Evolutionary conservation across 2,329 filamentous ascomycete species (phyloP).

Genomic region (Clonostachys solani): DNA sequence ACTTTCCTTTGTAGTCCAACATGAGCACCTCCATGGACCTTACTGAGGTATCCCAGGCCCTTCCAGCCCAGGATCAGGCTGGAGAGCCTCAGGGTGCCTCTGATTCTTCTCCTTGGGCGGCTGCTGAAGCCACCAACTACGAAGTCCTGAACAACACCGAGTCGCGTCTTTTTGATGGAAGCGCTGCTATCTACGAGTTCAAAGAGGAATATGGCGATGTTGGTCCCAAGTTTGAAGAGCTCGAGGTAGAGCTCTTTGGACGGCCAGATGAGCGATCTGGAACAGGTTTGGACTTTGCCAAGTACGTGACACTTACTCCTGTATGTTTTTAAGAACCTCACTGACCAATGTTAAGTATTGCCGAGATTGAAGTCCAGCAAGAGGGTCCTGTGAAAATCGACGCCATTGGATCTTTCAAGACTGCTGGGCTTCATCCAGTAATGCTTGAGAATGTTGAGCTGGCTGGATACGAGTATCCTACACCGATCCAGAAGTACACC

Average conservation of each 20-base stretch:
- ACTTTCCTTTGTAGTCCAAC: too few relatives aligned
- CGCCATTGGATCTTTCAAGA: conserved; percentile 57
- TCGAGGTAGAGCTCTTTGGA: conserved; percentile 76
- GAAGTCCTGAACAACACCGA: too few relatives aligned
- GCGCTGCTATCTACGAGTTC: conserved; percentile 75
- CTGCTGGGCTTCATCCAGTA: conserved; percentile 79
- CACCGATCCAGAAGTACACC: conserved; percentile 82
- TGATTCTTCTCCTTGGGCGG: too few relatives aligned
- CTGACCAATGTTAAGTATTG: conserved; percentile 39
- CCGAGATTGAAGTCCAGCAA: conserved; percentile 49
- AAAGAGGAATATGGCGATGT: conserved; percentile 82
- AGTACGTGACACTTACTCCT: conserved; percentile 33
- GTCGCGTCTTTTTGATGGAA: conserved; percentile 35
- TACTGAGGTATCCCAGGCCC: too few relatives aligned
- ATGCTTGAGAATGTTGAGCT: conserved; percentile 75
- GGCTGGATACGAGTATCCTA: conserved; percentile 67
- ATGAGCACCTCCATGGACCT: too few relatives aligned
- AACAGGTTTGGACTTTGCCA: conserved; percentile 59
- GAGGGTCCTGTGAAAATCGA: conserved; percentile 49
- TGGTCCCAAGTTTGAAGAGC: conserved; percentile 62
- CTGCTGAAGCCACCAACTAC: too few relatives aligned
- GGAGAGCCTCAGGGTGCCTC: too few relatives aligned
- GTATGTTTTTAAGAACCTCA: conserved; percentile 2
- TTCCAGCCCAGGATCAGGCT: too few relatives aligned
- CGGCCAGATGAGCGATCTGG: conserved; percentile 42